Evolutionary conservation across 352 stramenopile genomes (phyloP), one percentile per base, ranked within the genome.

Genomic region (Phytopythium vexans): DNA sequence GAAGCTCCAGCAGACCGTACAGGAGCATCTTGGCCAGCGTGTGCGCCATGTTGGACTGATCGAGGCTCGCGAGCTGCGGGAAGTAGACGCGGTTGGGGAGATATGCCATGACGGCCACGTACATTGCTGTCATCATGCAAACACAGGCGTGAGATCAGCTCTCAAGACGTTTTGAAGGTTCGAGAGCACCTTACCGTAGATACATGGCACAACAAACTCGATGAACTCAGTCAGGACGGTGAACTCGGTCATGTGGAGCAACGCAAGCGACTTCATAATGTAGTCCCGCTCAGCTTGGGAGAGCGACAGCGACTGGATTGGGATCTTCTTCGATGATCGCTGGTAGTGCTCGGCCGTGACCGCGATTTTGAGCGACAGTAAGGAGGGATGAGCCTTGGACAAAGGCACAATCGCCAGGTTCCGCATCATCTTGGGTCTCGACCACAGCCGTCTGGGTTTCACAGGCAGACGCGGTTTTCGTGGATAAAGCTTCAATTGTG

Each of bases 211-310:
- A 38, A 70, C 15, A 9, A 77, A 62, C 46, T 78, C 72, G 4
- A 61, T 70, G 34, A 74, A 77, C 53, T 82, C 68, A 14, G 63
- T 62, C 8, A 82, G 60, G 7, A 78, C 49, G 41, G 65, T 47
- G 21, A 65, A 77, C 62, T 78, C 69, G 8, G 66, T 56, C 34
- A 66, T 37, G 33, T 77, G 53, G 4, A 77, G 46, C 10, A 72
- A 37, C 8, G 43, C 41, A 12, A 56, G 32, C 31, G 54, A 40
- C 33, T 58, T 58, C 8, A n/a, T 49, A 7, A 37, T 44, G 40
- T 62, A 66, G 10, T 62, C 31, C 11, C 65, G 48, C 14, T 73
- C 53, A 0, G 54, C 21, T 27, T 27, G 21, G 21, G 21, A 27
- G 21, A 27, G 21, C 2, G 21, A 2, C 2, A 27, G 21, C 21